Conservation (phyloP, 1,139 yeast species). For the Saccharomycopsis hybrid region DNA sequence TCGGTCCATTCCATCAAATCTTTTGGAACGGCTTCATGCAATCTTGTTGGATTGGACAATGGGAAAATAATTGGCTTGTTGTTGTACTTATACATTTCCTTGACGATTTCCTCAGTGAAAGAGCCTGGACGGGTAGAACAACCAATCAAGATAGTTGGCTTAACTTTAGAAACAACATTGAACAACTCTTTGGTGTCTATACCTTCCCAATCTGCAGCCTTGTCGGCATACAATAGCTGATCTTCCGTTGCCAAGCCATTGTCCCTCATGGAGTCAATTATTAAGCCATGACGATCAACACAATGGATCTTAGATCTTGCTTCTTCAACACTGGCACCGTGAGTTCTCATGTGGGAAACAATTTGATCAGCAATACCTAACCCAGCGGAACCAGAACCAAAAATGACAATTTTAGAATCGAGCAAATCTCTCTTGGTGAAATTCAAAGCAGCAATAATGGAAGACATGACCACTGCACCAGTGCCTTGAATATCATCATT, state of each 20-base stretch:
- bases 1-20: constrained; percentile 92
- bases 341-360: constrained; percentile 75
- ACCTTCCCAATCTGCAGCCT: constrained; percentile 66
- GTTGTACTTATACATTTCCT: constrained; percentile 84
- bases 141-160: constrained; percentile 90
- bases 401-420: constrained; percentile 65
- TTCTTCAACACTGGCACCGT: constrained; percentile 67
- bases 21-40: constrained; percentile 88
- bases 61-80: constrained; percentile 91
- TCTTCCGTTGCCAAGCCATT: constrained; percentile 45
- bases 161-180: constrained; percentile 62
- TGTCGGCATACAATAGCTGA: constrained; percentile 70
- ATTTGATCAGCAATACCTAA: constrained; percentile 94
- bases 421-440: constrained; percentile 60
- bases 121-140: constrained; percentile 97
- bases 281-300: constrained; percentile 81
- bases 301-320: constrained; percentile 69
- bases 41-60: constrained; percentile 91
- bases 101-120: constrained; percentile 77
- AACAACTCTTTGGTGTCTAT: constrained; percentile 60
- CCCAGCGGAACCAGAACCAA: constrained; percentile 97
- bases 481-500: constrained; percentile 98
- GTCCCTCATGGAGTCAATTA: constrained; percentile 50
- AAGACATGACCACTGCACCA: constrained; percentile 96
- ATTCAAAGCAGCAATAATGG: constrained; percentile 81